Evolutionary conservation across 2,329 filamentous ascomycete genomes (phyloP).

Genomic region (Endocalyx cinctus): DNA sequence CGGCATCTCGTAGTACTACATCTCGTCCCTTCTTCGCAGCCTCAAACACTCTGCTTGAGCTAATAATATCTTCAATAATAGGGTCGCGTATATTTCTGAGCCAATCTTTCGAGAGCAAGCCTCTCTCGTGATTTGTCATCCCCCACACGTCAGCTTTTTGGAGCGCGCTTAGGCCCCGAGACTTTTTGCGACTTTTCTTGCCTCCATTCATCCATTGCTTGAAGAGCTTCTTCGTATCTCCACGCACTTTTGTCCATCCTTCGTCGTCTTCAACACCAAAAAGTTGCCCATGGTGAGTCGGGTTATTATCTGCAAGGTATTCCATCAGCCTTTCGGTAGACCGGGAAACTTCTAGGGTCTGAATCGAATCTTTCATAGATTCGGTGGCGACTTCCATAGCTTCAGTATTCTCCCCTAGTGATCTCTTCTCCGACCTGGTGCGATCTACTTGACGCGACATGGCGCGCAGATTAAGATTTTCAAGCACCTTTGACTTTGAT

Average conservation of each 20-base stretch:
- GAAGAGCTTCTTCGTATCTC: conserved; percentile 10
- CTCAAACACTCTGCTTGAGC: conserved; percentile 7
- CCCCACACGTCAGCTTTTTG: conserved; percentile 8
- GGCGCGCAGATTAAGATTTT: conserved; percentile 43
- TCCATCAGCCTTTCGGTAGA: conserved; percentile 15
- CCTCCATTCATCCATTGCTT: conserved; percentile 16
- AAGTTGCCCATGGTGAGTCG: conserved; percentile 21
- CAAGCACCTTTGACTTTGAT: conserved; percentile 49
- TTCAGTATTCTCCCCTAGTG: conserved; percentile 6
- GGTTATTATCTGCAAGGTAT: conserved; percentile 15
- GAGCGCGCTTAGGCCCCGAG: conserved; percentile 8
- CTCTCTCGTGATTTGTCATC: conserved; percentile 20
- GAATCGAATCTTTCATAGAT: conserved; percentile 12
- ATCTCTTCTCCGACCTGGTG: conserved; percentile 33
- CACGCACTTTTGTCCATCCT: conserved; percentile 18
- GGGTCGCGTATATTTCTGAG: conserved; percentile 17
- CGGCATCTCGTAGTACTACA: conserved; percentile 24
- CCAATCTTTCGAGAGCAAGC: conserved; percentile 26
- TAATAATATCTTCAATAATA: conserved; percentile 7
- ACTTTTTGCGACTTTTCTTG: not conserved
- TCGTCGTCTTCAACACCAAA: conserved; percentile 14
- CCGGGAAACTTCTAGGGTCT: too few relatives aligned
- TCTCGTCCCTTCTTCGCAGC: conserved; percentile 12
- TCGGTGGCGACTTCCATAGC: conserved; percentile 2
- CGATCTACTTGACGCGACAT: conserved; percentile 26